Evolutionary conservation across 2,329 filamentous ascomycete genomes (phyloP), one percentile per base, ranked within the genome.

Genomic region (Fusarium liriodendri): DNA sequence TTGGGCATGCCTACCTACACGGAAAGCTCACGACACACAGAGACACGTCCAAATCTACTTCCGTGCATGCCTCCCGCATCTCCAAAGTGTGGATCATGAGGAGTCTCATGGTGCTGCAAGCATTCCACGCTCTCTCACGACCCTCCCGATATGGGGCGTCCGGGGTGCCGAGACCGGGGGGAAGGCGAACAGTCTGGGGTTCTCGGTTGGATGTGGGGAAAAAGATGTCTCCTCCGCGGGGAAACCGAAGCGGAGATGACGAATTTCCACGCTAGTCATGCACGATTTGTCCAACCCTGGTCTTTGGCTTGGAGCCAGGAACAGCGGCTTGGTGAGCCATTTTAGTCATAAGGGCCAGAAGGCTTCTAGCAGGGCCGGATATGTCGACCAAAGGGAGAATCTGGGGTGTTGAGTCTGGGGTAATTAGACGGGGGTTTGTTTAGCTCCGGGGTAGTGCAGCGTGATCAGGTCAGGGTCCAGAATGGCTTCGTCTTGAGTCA

Each of bases 281-380:
- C 72, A 72, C 69, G 57, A 63, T 57, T 70, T 74, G 72, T 75
- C 47, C 60, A 55, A 73, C 69, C 72, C 72, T 75, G 71, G 62
- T 61, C 65, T 38, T 20, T 35, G 60, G 71, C 27, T n/a, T 42
- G 63, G 58, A 22, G 7, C 40, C 61, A 55, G 47, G 61, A 64
- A 64, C 47, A 22, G 47, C 10, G 33, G 25, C 55, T 29, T 60
- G 16, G 16, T 60, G 57, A 60, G 35, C 42, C 57, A 60, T 60
- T 42, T 60, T 60, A 60, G 57, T 60, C 37, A 60, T n/a, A 47
- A 45, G 20, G 20, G 11, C 11, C 11, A 16, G 40, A 25, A 52
- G 47, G 27, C 27, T 52, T 52, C 47, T 32, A 32, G 47, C 18
- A 32, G 6, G 18, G 3, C 45, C 9, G 45, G 45, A 50, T 29